These are phyloP conservation scores for Calcarisporium arbuscula DNA, from an alignment of 2,329 filamentous ascomycete genomes.

Conservation along the genomic window DNA sequence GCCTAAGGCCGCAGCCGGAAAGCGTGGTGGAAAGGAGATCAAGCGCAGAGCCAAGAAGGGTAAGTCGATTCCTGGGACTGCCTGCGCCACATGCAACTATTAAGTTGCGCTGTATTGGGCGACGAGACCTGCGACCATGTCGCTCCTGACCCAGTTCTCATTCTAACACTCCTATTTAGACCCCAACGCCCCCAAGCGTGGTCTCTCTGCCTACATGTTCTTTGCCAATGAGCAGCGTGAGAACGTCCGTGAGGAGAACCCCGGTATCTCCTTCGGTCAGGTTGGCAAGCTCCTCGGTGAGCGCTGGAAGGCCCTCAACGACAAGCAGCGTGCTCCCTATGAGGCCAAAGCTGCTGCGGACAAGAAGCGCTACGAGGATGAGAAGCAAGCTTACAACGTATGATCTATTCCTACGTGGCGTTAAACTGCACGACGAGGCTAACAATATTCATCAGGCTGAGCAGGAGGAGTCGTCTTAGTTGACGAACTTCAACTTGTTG, in stretches of 20 bases:
- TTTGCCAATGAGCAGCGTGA: conserved; percentile 99
- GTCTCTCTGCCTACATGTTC: conserved; percentile 99
- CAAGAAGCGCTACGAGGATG: conserved; percentile 98
- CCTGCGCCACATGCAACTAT: neutral
- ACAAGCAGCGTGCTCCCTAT: conserved; percentile 89
- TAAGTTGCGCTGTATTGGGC: too few species aligned
- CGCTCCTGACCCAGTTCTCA: neutral
- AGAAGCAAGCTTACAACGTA: conserved; percentile 93
- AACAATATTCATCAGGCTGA: conserved; percentile 10
- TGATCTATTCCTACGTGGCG: too few species aligned
- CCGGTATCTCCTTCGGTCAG: conserved; percentile 95
- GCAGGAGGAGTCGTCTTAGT: conserved; percentile 17
- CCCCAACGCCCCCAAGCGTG: conserved; percentile 97
- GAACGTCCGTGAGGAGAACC: conserved; percentile 97
- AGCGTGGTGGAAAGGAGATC: conserved; percentile 45
- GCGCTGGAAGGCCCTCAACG: conserved; percentile 94
- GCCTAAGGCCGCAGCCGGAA: conserved; percentile 49
- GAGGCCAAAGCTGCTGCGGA: conserved; percentile 94
- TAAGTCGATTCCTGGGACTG: conserved; percentile 25
- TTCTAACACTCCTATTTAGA: conserved; percentile 43
- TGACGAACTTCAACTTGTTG: neutral
- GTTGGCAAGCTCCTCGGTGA: conserved; percentile 98
- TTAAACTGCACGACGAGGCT: too few species aligned
- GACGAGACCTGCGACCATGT: too few species aligned
- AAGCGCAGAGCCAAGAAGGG: conserved; percentile 55